Evolutionary conservation across 495 filamentous ascomycete species (phyloP).

Genomic region (Aspergillus avenaceus): DNA sequence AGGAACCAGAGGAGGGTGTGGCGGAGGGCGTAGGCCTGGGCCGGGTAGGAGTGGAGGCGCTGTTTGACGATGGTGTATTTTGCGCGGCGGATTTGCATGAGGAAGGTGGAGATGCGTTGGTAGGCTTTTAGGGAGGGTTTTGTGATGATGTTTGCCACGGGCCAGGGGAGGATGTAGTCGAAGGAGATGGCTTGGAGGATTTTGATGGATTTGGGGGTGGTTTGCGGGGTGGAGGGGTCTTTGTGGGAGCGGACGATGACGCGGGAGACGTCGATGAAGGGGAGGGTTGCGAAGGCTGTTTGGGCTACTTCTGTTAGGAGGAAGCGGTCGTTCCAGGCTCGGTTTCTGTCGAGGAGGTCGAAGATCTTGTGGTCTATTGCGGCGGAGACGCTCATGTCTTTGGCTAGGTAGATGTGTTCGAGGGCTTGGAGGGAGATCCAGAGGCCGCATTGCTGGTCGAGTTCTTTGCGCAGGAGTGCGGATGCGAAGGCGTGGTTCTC

Average conservation of each 20-base stretch:
- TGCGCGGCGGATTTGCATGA: conserved; percentile 75
- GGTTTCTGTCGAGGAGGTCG: conserved; percentile 66
- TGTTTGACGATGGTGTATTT: conserved; percentile 61
- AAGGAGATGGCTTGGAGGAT: conserved; percentile 55
- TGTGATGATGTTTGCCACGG: conserved; percentile 76
- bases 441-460: conserved; percentile 68
- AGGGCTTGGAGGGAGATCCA: conserved; percentile 62
- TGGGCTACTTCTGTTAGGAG: conserved; percentile 76
- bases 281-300: conserved; percentile 53
- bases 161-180: conserved; percentile 70
- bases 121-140: conserved; percentile 58
- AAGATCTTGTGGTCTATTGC: conserved; percentile 67
- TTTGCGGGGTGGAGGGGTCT: conserved; percentile 7
- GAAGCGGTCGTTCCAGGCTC: conserved; percentile 78
- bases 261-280: conserved; percentile 52
- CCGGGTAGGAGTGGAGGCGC: conserved; percentile 27
- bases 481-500: conserved; percentile 67
- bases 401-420: conserved; percentile 66
- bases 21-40: conserved; percentile 56
- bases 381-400: conserved; percentile 60
- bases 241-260: conserved; percentile 48
- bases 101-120: conserved; percentile 65
- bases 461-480: conserved; percentile 54
- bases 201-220: conserved; percentile 35
- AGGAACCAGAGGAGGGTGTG: conserved; percentile 78